Evolutionary conservation across 1,284 basidiomycete species (phyloP).

Genomic region (Heterobasidion irregulare): DNA sequence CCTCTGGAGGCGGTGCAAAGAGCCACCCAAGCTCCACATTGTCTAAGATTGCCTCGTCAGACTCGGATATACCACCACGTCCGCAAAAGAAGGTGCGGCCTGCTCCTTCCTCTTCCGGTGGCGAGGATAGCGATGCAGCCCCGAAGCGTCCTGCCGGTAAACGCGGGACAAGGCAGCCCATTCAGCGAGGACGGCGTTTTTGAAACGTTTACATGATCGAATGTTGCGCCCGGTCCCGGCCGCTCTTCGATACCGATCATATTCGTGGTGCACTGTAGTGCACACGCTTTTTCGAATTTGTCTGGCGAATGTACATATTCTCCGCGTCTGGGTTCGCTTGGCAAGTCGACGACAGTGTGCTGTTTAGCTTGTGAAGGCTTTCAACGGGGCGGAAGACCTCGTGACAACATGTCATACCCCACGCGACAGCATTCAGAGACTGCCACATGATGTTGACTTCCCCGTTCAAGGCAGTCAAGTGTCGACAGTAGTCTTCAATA

Average conservation of each 20-base stretch:
- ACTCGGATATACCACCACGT: constrained; percentile 28
- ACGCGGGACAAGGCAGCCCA: constrained; percentile 57
- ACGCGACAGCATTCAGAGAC: too few relatives aligned
- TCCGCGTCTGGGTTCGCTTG: neutral
- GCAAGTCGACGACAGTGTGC: neutral
- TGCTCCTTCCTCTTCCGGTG: constrained; percentile 24
- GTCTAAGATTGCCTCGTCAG: too few relatives aligned
- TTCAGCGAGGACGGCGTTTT: constrained; percentile 67
- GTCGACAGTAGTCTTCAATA: too few relatives aligned
- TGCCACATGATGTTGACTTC: too few relatives aligned
- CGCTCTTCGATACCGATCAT: neutral
- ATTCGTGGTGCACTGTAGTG: neutral
- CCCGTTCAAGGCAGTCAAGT: too few relatives aligned
- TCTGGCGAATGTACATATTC: neutral
- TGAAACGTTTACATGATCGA: constrained; percentile 21
- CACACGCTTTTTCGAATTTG: neutral
- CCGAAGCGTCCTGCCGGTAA: constrained; percentile 25
- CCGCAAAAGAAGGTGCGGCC: constrained; percentile 39
- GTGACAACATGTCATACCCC: too few relatives aligned
- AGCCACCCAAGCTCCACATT: too few relatives aligned
- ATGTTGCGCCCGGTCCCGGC: neutral
- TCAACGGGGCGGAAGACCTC: neutral
- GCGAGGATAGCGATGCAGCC: constrained; percentile 42
- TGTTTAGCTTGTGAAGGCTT: neutral
- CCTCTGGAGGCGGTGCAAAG: too few relatives aligned